Percentiles rank a stretch among this genome's conserved stretches.
Evolutionary conservation across 148 eudicot genomes (phyloP).

Genomic region (Vaccinium darrowii): DNA sequence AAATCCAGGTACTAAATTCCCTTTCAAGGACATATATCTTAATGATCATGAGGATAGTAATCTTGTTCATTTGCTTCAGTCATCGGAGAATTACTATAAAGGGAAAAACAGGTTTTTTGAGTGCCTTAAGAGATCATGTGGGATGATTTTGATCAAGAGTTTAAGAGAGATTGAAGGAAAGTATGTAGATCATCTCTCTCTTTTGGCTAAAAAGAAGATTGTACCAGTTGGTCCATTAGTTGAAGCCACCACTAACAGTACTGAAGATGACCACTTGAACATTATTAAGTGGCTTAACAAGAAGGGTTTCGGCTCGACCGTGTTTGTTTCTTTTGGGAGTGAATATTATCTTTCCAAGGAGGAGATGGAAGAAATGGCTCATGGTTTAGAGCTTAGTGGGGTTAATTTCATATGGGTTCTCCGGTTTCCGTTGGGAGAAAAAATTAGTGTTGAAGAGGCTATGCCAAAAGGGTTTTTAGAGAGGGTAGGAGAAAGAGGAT

Average conservation of each 20-base stretch:
- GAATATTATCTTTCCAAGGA: neutral
- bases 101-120: neutral
- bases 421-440: neutral
- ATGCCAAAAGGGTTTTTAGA: neutral
- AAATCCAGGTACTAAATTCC: neutral
- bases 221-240: neutral
- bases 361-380: neutral
- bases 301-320: neutral
- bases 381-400: neutral
- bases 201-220: slow-evolving; percentile 7
- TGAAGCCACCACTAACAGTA: neutral
- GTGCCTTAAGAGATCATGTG: neutral
- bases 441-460: neutral
- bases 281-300: slow-evolving; percentile 1
- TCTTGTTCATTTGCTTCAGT: neutral
- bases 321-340: slow-evolving; percentile 7
- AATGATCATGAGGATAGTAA: slow-evolving; percentile 13
- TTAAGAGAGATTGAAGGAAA: neutral
- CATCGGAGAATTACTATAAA: slow-evolving; percentile 10
- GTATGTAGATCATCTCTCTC: neutral
- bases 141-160: neutral
- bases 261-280: neutral
- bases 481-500: neutral
- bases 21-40: slow-evolving; percentile 8
- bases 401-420: slow-evolving; percentile 9